Conservation (phyloP, 1,284 basidiomycete genomes). For the Fomitopsis palustris region DNA sequence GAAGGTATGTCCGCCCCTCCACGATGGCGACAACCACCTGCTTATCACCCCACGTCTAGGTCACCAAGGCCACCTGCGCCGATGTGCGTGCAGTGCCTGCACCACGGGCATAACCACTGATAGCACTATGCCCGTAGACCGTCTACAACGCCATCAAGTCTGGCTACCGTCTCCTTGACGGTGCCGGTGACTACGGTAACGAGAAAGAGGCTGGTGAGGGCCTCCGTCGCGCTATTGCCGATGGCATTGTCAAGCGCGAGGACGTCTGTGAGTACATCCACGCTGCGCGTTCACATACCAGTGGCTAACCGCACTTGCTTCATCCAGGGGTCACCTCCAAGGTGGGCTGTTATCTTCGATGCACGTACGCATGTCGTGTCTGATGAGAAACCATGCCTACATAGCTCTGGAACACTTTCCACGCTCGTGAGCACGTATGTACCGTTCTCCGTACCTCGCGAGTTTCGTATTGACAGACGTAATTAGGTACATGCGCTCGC, state of each 20-base stretch:
- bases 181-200: slow-evolving; percentile 81
- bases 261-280: slow-evolving; percentile 62
- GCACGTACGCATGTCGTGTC: slow-evolving; percentile 13
- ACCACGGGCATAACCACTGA: not conserved
- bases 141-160: slow-evolving; percentile 71
- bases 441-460: not conserved
- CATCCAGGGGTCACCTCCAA: slow-evolving; percentile 64
- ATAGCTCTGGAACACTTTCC: slow-evolving; percentile 82
- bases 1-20: slow-evolving; percentile 41
- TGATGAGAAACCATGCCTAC: slow-evolving; percentile 7
- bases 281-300: slow-evolving; percentile 2
- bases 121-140: slow-evolving; percentile 32
- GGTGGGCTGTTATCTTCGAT: slow-evolving; percentile 29
- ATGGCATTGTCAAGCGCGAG: slow-evolving; percentile 71
- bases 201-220: slow-evolving; percentile 85
- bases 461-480: slow-evolving; percentile 1
- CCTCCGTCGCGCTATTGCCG: slow-evolving; percentile 68
- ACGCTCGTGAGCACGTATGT: slow-evolving; percentile 64
- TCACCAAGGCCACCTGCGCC: slow-evolving; percentile 54
- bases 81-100: slow-evolving; percentile 39
- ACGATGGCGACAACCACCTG: not conserved
- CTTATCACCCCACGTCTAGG: slow-evolving; percentile 31
- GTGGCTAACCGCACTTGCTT: not conserved
- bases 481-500: slow-evolving; percentile 47
- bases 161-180: slow-evolving; percentile 82